These are phyloP conservation scores for Ensete glaucum DNA, from an alignment of 176 grass and related monocot genomes.

Conservation along the genomic window DNA sequence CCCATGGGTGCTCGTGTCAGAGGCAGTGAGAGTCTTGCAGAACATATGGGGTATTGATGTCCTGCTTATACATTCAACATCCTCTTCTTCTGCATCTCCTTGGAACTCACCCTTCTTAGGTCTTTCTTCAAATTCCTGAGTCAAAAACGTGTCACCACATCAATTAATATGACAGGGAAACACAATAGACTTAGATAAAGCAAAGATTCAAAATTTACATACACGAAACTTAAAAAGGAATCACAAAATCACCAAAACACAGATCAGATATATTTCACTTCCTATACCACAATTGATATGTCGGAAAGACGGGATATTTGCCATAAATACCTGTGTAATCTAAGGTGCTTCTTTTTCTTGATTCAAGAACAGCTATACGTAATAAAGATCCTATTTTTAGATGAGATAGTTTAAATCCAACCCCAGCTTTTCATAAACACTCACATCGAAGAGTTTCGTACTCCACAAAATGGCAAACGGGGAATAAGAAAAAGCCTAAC, in stretches of 20 bases:
- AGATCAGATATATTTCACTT: background rate
- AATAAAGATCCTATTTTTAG: background rate
- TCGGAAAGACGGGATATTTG: background rate
- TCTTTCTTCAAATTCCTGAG: conserved; percentile 49
- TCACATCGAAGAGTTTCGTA: background rate
- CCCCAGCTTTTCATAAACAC: background rate
- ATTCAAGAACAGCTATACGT: background rate
- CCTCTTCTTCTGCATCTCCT: conserved; percentile 40
- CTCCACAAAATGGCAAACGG: background rate
- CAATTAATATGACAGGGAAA: background rate
- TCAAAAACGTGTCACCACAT: background rate
- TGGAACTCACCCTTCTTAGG: conserved; percentile 30
- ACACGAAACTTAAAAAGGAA: background rate
- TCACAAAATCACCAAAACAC: background rate
- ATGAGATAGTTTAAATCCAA: background rate
- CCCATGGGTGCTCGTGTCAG: conserved; percentile 92
- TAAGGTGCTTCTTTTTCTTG: too few species aligned
- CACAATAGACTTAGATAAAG: background rate
- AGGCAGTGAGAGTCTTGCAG: conserved; percentile 96
- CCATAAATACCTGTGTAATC: too few species aligned
- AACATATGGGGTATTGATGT: conserved; percentile 82
- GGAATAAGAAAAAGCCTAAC: conserved; percentile 25
- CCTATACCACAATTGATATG: background rate
- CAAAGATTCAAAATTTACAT: background rate
- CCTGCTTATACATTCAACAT: conserved; percentile 41